These are phyloP conservation scores for Pascua sp. DNA, from an alignment of 1,284 basidiomycete genomes.

Conservation along the genomic window DNA sequence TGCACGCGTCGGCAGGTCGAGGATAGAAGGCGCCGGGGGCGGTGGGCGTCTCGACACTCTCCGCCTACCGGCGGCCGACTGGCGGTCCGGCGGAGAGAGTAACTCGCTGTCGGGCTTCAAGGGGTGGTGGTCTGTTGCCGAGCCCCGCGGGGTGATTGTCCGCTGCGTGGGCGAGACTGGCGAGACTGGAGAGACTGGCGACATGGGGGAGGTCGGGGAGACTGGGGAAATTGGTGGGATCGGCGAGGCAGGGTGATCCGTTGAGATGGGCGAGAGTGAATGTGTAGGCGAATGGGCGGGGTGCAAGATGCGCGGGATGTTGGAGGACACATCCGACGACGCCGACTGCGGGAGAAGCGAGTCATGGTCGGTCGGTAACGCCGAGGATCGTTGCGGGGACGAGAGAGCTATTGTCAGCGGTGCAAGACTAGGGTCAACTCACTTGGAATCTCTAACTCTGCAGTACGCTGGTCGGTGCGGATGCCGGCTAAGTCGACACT, in stretches of 20 bases:
- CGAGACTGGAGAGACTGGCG: too few relatives aligned
- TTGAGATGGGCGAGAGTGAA: too few relatives aligned
- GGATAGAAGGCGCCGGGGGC: constrained; percentile 33
- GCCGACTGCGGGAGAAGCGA: constrained; percentile 37
- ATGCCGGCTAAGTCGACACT: constrained; percentile 21
- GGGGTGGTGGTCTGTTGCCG: constrained; percentile 36
- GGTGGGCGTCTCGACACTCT: constrained; percentile 7
- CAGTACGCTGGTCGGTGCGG: constrained; percentile 29
- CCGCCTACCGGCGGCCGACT: constrained; percentile 19
- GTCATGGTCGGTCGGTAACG: constrained; percentile 28
- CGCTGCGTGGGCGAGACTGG: too few relatives aligned
- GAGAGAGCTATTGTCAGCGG: neutral
- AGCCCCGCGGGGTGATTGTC: neutral
- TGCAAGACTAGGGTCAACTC: constrained; percentile 13
- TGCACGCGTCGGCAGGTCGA: constrained; percentile 50
- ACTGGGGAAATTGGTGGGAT: too few relatives aligned
- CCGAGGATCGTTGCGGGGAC: constrained; percentile 15
- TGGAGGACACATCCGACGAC: constrained; percentile 29
- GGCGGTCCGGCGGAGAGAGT: constrained; percentile 36
- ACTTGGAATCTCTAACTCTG: constrained; percentile 43
- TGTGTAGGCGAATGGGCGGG: constrained; percentile 6
- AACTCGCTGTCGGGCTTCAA: constrained; percentile 29
- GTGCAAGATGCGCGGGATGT: constrained; percentile 27
- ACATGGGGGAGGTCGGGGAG: too few relatives aligned
- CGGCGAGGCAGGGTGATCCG: too few relatives aligned